Evolutionary conservation across 208 protist genomes (phyloP), one percentile per base, ranked within the genome.

Genomic region (Acanthamoeba castellanii): DNA sequence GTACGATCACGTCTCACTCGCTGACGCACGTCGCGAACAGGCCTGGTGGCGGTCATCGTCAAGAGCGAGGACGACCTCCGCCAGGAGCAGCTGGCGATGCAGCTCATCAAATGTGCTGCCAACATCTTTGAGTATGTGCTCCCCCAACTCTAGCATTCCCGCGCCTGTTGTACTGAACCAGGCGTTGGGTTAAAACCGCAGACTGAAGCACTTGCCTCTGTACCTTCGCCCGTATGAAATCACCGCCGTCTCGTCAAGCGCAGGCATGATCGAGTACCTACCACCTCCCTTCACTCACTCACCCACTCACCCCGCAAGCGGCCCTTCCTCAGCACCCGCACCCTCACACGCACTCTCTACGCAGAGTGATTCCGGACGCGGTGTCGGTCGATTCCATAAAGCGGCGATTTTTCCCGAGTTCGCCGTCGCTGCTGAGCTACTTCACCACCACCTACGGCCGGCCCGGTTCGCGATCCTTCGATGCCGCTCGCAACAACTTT

Each of bases 31-130:
- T 1, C 30, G 37, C 45, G 45, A 47, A 20, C 55, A 84, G 45
- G 59, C 16, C 52, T 70, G n/a, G 55, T 11, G n/a, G 82, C 89
- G 37, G 61, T 95, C 32, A 95, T 84, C 42, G 42, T 95, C 42
- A 88, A 84, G 61, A 76, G 70, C 55, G 92, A 89, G 45, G 92
- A 95, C 94, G 92, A 95, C 78, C 61, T 95, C n/a, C 92, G 92
- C 3, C 92, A 95, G 45, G 92, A 95, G 74, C 74, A 84, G 47
- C 55, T 95, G n/a, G 92, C 92, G 9, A 89, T 89, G 78, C 92
- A 95, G 78, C 70, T 95, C 27, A 95, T 95, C 42, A 89, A 89
- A 59, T 85, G 70, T 27, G 37, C 52, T 2, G 59, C 32, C n/a
- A 25, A 90, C 32, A 89, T 95, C 90, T 95, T 84, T 14, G 59